Conservation (phyloP, 768 basidiomycete species). For the Epithele typhae region DNA sequence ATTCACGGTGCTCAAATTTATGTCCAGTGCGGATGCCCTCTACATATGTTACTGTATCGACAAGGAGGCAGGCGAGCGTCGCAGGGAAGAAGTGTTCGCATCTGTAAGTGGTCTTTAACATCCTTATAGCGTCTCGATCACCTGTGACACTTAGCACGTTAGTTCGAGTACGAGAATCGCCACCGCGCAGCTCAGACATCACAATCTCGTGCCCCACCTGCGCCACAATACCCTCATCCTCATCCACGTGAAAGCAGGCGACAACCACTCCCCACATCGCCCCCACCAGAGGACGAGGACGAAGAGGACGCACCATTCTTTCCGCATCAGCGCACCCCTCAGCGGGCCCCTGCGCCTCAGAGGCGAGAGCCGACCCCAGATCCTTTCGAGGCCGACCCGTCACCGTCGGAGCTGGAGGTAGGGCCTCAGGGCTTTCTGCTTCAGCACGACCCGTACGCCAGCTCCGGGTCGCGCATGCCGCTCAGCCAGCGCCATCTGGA, state of each 20-base stretch:
- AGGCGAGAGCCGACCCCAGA: conserved; percentile 22
- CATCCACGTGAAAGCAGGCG: neutral
- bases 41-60: conserved; percentile 70
- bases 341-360: conserved; percentile 10
- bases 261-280: conserved; percentile 8
- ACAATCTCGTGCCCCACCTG: neutral
- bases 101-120: conserved; percentile 38
- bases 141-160: too few relatives aligned
- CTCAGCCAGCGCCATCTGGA: conserved; percentile 21
- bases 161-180: conserved; percentile 40
- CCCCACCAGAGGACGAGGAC: conserved; percentile 8
- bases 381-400: conserved; percentile 22
- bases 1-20: neutral
- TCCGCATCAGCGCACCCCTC: neutral
- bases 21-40: conserved; percentile 52
- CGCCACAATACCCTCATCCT: neutral
- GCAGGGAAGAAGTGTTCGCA: conserved; percentile 48
- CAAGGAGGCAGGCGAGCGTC: conserved; percentile 46
- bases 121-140: too few relatives aligned
- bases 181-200: conserved; percentile 1
- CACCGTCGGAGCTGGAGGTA: conserved; percentile 8
- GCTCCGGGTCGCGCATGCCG: conserved; percentile 9
- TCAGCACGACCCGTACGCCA: conserved; percentile 18
- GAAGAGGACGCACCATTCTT: neutral
- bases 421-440: neutral